A percentile compares a stretch with the other conserved stretches of the same genome.
These are phyloP conservation scores for Isabelozyma heimii DNA, from an alignment of 805 yeast species.

Conservation along the genomic window DNA sequence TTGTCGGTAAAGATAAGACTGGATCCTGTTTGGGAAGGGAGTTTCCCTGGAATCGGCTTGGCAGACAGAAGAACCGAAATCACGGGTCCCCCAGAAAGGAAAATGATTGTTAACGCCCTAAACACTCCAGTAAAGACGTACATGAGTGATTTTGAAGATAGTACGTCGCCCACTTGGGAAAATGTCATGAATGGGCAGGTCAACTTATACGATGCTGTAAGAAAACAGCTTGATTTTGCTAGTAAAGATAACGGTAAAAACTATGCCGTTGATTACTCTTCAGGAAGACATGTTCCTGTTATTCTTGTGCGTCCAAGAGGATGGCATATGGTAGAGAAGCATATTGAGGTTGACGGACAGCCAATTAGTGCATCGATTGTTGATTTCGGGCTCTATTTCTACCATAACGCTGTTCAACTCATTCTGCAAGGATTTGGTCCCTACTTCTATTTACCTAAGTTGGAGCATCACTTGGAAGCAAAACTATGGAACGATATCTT, in stretches of 20 bases:
- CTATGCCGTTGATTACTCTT: conserved; percentile 27
- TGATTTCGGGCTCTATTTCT: conserved; percentile 19
- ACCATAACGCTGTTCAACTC: conserved; percentile 14
- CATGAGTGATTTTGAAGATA: conserved; percentile 21
- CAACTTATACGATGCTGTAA: conserved; percentile 17
- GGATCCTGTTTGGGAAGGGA: conserved; percentile 16
- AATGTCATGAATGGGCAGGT: conserved; percentile 18
- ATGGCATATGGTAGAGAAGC: conserved; percentile 21
- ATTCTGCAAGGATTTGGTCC: conserved; percentile 15
- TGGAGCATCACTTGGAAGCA: conserved; percentile 22
- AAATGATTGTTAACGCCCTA: conserved; percentile 19
- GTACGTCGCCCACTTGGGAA: conserved; percentile 16
- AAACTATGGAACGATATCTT: conserved; percentile 19
- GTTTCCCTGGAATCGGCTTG: conserved; percentile 14
- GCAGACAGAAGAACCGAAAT: conserved; percentile 18
- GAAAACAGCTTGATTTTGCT: conserved; percentile 14
- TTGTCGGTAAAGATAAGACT: conserved; percentile 4
- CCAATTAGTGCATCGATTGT: conserved; percentile 16
- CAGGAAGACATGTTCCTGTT: conserved; percentile 11
- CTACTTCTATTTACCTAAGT: conserved; percentile 19
- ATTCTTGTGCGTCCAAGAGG: conserved; percentile 20
- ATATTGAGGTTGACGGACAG: conserved; percentile 15
- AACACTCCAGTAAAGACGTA: conserved; percentile 18
- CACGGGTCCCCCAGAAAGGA: conserved; percentile 21
- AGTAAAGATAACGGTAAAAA: conserved; percentile 26